Percentiles rank a stretch among this genome's conserved stretches.
phyloP scores from a whole-genome alignment of 495 filamentous ascomycete species.

The Stereocaulon alpinum region DNA sequence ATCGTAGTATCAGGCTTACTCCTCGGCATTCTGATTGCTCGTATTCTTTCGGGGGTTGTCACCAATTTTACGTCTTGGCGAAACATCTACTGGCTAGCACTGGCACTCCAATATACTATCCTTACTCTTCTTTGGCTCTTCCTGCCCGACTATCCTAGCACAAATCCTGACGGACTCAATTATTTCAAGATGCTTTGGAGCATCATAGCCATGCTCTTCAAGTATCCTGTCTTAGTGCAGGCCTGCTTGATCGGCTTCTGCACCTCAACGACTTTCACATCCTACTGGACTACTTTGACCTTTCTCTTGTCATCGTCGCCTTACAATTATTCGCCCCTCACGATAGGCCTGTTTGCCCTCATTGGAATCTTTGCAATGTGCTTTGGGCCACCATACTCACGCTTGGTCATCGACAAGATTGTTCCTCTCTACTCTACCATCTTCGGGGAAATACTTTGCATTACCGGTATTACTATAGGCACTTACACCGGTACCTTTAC shows the following conservation, averaged over 20 bases:
- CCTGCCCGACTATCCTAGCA: conserved; percentile 72
- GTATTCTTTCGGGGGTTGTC: conserved; percentile 65
- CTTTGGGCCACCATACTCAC: conserved; percentile 55
- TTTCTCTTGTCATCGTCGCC: conserved; percentile 62
- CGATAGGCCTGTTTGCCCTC: conserved; percentile 69
- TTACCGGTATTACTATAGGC: conserved; percentile 57
- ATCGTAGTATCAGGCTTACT: conserved; percentile 71
- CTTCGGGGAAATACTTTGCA: conserved; percentile 45
- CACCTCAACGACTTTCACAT: conserved; percentile 49
- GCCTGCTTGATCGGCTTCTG: conserved; percentile 49
- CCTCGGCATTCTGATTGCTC: conserved; percentile 66
- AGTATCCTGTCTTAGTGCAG: conserved; percentile 60
- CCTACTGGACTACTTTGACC: conserved; percentile 74
- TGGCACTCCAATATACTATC: conserved; percentile 64
- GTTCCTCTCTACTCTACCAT: conserved; percentile 56
- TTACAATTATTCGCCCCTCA: conserved; percentile 54
- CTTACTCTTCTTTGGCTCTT: conserved; percentile 55
- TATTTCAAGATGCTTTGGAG: conserved; percentile 57
- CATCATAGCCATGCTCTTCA: conserved; percentile 50
- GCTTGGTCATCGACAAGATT: conserved; percentile 60
- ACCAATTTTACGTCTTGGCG: conserved; percentile 64
- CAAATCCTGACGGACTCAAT: conserved; percentile 51
- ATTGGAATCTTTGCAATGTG: conserved; percentile 62
- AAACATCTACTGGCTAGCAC: conserved; percentile 69
- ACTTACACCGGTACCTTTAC: conserved; percentile 55